Evolutionary conservation across 345 rosid genomes (phyloP), one percentile per base, ranked within the genome.

Genomic region (Eucalyptus polyanthemos): DNA sequence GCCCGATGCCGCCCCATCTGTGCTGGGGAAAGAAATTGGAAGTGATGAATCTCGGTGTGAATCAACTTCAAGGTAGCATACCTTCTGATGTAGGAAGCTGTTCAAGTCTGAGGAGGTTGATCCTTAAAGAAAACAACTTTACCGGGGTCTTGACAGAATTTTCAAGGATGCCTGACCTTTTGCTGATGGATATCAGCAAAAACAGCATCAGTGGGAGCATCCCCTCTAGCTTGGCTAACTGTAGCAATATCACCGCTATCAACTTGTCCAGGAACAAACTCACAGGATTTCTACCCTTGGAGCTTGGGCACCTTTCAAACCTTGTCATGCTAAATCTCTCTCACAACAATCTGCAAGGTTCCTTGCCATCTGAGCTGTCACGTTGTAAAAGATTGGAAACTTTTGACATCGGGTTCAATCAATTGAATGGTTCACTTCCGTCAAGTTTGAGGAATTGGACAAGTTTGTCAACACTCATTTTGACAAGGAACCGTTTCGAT

Each of bases 321-420:
- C 95, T 96, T 49, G 92, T 87, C 44, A 27, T 25, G 12, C 34
- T 97, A 88, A 88, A 94, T 91, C 91, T 97, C 90, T 97, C 99
- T 2, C 90, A 86, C 89, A 97, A 97, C 91, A 87, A 90, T 69
- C 88, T 97, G 44, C 92, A 91, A 89, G 98, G 97, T 81, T 80
- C 96, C 90, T 88, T 96, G 88, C 98, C 98, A 12, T 50, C 94
- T 90, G 92, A 94, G 92, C 91, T 97, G 31, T 93, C 98, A 15
- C 89, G 89, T 49, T 97, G 96, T 51, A 42, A 51, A 87, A 89
- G 76, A 53, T 31, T 97, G 15, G 90, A 89, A 19, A 87, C 7
- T 45, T 95, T 96, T 80, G 97, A 96, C 81, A 95, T 92, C 44
- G 94, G 95, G 12, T 95, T 93, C 91, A 97, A 96, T 92, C 92